Base-by-base conservation (phyloP, 768 basidiomycete species). In the Calocybe cyanea region DNA sequence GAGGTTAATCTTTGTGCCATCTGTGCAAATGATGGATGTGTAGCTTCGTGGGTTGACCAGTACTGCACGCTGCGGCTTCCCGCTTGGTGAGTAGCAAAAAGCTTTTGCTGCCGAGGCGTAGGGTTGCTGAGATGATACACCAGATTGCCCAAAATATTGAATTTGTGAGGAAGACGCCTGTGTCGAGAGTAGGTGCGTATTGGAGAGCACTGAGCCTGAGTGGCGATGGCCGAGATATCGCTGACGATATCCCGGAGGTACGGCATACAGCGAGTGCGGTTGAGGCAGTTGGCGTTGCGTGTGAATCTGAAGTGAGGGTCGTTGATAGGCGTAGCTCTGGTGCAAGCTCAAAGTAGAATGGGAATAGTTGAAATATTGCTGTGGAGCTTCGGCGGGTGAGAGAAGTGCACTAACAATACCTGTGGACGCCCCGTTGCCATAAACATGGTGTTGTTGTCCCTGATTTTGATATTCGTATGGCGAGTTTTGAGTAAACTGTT, bases 211-310 rank as follows among this genome's bases (percentile, higher is more conserved):
- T n/a, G n/a, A n/a, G n/a, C n/a, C n/a, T n/a, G 32, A 39, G 46
- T 51, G 24, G n/a, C n/a, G n/a, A n/a, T 52, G 48, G 41, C 36
- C 59, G 41, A 35, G 59, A 8, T 57, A 52, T 20, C 59, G 39
- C 18, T 39, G 37, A 19, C 44, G 56, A 43, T 59, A 59, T 15
- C 61, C 57, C 2, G 57, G 52, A 9, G 65, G 58, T 8, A 61
- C 50, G 15, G 57, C 28, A 34, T 68, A 65, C 58, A 64, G 59
- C 15, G 61, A 56, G 38, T 69, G 66, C 33, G 63, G 69, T 20
- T n/a, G n/a, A n/a, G n/a, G n/a, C n/a, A n/a, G n/a, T n/a, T n/a
- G n/a, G n/a, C n/a, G n/a, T n/a, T n/a, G n/a, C n/a, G n/a, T n/a
- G n/a, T 24, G 63, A 53, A 14, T 48, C 39, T 57, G 51, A 7